Evolutionary conservation across 257 asterid species (phyloP).

Genomic region (Scutellaria baicalensis): DNA sequence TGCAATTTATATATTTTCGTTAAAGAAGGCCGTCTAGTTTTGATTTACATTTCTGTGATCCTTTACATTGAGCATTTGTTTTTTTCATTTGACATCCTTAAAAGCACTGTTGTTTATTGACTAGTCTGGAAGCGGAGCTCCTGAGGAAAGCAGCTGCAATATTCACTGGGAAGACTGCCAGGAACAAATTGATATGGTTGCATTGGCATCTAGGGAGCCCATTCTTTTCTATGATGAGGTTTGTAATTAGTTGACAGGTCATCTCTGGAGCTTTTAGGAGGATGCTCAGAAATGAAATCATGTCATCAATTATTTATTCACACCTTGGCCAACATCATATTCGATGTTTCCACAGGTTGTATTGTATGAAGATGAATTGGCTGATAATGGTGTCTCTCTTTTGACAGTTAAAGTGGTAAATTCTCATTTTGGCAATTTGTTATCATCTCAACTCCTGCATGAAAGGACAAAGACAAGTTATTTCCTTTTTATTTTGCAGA

Average conservation of each 20-base stretch:
- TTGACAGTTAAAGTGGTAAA: constrained; percentile 95
- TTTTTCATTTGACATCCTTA: constrained; percentile 13
- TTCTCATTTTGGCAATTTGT: constrained; percentile 13
- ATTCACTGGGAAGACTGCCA: constrained; percentile 72
- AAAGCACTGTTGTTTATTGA: constrained; percentile 26
- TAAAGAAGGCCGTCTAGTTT: constrained; percentile 4
- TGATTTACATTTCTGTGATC: not conserved
- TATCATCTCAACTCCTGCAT: constrained; percentile 1
- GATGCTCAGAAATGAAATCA: constrained; percentile 3
- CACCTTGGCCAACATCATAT: constrained; percentile 2
- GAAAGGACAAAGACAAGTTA: constrained; percentile 13
- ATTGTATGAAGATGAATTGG: constrained; percentile 95
- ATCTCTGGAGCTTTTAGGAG: constrained; percentile 9
- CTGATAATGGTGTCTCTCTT: constrained; percentile 94
- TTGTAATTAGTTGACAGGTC: constrained; percentile 18
- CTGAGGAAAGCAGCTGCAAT: constrained; percentile 32
- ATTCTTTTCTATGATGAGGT: constrained; percentile 98
- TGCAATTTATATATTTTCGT: not conserved
- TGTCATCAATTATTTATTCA: constrained; percentile 6
- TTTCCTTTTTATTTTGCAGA: constrained; percentile 38
- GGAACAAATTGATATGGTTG: constrained; percentile 76
- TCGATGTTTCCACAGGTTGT: constrained; percentile 50
- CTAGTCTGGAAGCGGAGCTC: constrained; percentile 47
- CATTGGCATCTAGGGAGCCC: constrained; percentile 81
- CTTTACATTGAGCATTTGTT: not conserved